Percentiles rank a stretch among this genome's conserved stretches.
phyloP scores from a whole-genome alignment of 1,284 basidiomycete genomes.

The Athelia sp. region DNA sequence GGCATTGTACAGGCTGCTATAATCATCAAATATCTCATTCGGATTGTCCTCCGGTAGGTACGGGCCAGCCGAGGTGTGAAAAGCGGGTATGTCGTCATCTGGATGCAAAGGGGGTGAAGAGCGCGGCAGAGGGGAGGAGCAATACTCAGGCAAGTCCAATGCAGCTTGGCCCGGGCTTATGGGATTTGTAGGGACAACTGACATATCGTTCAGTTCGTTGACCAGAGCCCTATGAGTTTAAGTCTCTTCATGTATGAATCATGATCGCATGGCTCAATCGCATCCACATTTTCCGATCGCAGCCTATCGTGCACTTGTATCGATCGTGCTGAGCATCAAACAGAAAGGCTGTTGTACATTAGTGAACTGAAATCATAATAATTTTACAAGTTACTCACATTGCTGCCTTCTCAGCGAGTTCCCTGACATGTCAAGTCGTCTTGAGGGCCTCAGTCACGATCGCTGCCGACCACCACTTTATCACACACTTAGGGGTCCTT shows the following conservation, averaged over 20 bases:
- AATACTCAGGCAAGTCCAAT: not conserved
- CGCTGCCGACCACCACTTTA: no score
- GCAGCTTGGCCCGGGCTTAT: not conserved
- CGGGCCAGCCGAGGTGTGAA: not conserved
- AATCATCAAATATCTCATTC: not conserved
- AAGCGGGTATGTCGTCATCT: not conserved
- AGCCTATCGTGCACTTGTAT: not conserved
- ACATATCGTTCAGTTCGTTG: not conserved
- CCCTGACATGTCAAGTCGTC: no score
- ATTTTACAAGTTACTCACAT: no score
- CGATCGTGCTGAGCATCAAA: no score
- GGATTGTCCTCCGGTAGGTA: not conserved
- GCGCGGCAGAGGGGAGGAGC: not conserved
- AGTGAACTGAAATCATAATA: no score
- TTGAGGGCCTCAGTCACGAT: no score
- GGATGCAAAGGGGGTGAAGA: not conserved
- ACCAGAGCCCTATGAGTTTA: conserved; percentile 6
- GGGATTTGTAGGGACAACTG: not conserved
- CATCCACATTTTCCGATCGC: not conserved
- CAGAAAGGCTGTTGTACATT: no score
- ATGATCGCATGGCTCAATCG: not conserved
- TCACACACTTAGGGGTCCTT: no score
- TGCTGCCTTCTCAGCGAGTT: no score
- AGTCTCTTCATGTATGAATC: conserved; percentile 3
- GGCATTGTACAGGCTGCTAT: not conserved